phyloP scores from a whole-genome alignment of 129 eudicot genomes.

The Escallonia herrerae region DNA sequence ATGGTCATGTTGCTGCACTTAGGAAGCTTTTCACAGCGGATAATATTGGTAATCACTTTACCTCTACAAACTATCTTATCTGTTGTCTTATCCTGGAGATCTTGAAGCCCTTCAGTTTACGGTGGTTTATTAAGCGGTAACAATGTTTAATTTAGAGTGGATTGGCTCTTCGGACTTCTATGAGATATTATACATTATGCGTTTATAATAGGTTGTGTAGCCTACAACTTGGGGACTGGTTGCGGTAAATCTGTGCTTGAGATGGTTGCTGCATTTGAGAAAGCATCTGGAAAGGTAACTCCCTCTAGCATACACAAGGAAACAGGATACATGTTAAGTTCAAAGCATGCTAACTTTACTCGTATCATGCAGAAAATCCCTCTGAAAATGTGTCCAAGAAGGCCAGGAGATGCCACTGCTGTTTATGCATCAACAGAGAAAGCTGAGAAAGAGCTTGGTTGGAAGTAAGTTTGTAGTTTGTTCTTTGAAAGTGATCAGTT shows the following conservation, averaged over 20 bases:
- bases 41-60: slow-evolving; percentile 51
- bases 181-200: not conserved
- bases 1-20: slow-evolving; percentile 91
- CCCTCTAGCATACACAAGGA: not conserved
- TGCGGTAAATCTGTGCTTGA: slow-evolving; percentile 88
- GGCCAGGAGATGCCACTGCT: slow-evolving; percentile 94
- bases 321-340: not conserved
- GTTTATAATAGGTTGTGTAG: slow-evolving; percentile 57
- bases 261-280: slow-evolving; percentile 92
- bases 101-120: not conserved
- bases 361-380: slow-evolving; percentile 63
- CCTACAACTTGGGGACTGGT: slow-evolving; percentile 91
- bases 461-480: slow-evolving; percentile 63
- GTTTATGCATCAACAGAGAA: slow-evolving; percentile 84
- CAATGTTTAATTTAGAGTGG: not conserved
- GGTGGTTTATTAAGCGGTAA: not conserved
- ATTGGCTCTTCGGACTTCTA: not conserved
- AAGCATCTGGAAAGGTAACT: slow-evolving; percentile 82
- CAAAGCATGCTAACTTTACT: not conserved
- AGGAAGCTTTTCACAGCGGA: slow-evolving; percentile 60
- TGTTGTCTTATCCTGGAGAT: not conserved
- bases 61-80: not conserved
- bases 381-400: slow-evolving; percentile 75
- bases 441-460: slow-evolving; percentile 81
- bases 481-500: not conserved